A percentile compares a stretch with the other conserved stretches of the same genome.
Evolutionary conservation across 2,329 filamentous ascomycete species (phyloP).

Genomic region (Chalaropsis thielavioides): DNA sequence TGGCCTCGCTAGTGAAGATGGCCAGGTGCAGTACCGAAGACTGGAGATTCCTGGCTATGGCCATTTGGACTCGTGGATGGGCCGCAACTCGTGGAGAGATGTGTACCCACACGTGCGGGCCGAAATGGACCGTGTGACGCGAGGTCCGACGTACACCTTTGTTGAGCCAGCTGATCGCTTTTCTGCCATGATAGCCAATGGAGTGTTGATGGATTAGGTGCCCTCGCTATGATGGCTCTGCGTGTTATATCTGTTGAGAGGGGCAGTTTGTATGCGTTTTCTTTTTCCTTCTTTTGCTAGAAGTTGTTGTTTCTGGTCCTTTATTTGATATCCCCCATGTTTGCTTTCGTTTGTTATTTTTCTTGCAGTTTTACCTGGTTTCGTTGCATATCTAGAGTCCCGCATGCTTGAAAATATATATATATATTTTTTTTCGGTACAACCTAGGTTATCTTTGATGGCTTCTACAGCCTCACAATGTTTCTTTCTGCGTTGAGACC

Average conservation of each 20-base stretch:
- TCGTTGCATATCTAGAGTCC: neutral
- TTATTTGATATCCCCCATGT: slow-evolving; percentile 5
- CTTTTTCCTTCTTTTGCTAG: no score
- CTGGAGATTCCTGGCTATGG: slow-evolving; percentile 43
- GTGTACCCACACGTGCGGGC: slow-evolving; percentile 42
- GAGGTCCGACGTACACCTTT: slow-evolving; percentile 31
- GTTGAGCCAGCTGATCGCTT: slow-evolving; percentile 32
- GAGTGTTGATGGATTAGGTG: slow-evolving; percentile 27
- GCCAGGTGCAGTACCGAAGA: slow-evolving; percentile 34
- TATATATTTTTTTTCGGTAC: neutral
- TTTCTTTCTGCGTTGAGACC: slow-evolving; percentile 44
- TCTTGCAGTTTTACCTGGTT: slow-evolving; percentile 1
- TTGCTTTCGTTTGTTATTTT: slow-evolving; percentile 8
- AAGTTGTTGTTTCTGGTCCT: neutral
- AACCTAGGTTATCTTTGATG: neutral
- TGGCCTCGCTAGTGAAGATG: slow-evolving; percentile 25
- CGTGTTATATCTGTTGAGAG: slow-evolving; percentile 4
- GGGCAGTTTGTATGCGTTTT: neutral
- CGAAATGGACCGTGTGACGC: slow-evolving; percentile 39
- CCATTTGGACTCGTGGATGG: slow-evolving; percentile 50
- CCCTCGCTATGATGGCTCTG: neutral
- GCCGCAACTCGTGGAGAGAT: slow-evolving; percentile 42
- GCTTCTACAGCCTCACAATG: slow-evolving; percentile 24
- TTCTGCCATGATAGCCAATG: slow-evolving; percentile 28
- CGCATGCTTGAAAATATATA: neutral